Percentiles rank a stretch among this genome's conserved stretches.
Conservation (phyloP, 2,329 filamentous ascomycete species). For the Chaetomium strumarium region DNA sequence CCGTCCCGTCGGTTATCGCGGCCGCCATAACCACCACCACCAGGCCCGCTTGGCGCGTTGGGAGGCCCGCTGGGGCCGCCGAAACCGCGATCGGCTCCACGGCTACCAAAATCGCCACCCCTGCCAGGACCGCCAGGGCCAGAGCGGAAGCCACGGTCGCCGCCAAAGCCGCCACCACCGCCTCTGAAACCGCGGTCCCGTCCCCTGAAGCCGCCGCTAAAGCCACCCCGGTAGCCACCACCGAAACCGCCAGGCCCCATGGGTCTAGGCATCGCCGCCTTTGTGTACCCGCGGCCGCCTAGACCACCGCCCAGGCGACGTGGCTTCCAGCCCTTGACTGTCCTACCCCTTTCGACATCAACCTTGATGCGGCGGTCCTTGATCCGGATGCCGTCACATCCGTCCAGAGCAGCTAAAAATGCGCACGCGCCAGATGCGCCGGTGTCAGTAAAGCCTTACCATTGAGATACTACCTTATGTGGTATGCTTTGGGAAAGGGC, state of each 20-base stretch:
- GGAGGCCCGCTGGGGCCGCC: constrained; percentile 46
- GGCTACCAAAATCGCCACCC: constrained; percentile 36
- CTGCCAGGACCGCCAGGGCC: constrained; percentile 39
- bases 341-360: constrained; percentile 92
- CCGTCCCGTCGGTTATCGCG: constrained; percentile 41
- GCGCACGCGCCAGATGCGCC: constrained; percentile 53
- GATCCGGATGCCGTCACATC: constrained; percentile 81
- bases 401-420: constrained; percentile 81
- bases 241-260: constrained; percentile 55
- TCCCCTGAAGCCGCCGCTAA: constrained; percentile 46
- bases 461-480: constrained; percentile 32
- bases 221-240: constrained; percentile 51
- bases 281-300: constrained; percentile 89
- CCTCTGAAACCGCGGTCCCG: constrained; percentile 40
- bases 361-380: constrained; percentile 88
- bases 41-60: constrained; percentile 50
- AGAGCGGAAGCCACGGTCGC: constrained; percentile 26
- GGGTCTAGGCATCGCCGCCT: constrained; percentile 66
- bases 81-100: constrained; percentile 49
- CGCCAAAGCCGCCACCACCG: constrained; percentile 37
- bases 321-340: constrained; percentile 89
- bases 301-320: constrained; percentile 86
- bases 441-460: constrained; percentile 66
- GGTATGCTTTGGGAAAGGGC: constrained; percentile 20
- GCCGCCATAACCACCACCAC: constrained; percentile 39